Evolutionary conservation across 495 filamentous ascomycete genomes (phyloP).

Genomic region (Xylaria nigripes): DNA sequence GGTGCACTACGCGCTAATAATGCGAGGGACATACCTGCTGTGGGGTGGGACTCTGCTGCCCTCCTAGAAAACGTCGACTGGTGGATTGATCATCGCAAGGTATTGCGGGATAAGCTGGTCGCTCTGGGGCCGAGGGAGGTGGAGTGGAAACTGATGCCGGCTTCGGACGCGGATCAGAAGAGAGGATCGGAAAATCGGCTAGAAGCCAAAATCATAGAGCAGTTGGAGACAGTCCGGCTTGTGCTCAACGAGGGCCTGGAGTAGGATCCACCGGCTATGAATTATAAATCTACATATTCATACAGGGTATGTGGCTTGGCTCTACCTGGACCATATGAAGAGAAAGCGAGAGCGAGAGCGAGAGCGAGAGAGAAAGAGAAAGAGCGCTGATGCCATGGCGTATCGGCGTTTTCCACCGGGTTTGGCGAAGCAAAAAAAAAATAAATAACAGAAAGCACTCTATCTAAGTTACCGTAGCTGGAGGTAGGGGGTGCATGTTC

Average conservation of each 20-base stretch:
- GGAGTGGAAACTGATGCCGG: conserved; percentile 50
- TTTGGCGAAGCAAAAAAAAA: not conserved
- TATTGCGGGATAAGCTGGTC: conserved; percentile 59
- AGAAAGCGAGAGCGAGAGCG: not conserved
- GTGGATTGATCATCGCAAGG: conserved; percentile 53
- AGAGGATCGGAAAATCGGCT: conserved; percentile 48
- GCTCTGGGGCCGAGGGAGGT: conserved; percentile 63
- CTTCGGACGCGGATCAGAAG: conserved; percentile 25
- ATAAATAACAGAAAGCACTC: not conserved
- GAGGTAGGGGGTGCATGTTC: not conserved
- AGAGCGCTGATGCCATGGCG: conserved; percentile 3
- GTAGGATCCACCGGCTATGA: conserved; percentile 1
- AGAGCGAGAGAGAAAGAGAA: not conserved
- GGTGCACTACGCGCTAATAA: conserved; percentile 52
- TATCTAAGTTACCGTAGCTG: not conserved
- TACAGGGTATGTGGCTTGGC: not conserved
- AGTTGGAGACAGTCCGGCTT: conserved; percentile 49
- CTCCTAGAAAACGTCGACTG: conserved; percentile 74
- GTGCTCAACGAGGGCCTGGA: conserved; percentile 38
- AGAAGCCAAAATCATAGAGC: conserved; percentile 63
- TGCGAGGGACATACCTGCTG: conserved; percentile 52
- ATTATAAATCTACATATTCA: not conserved
- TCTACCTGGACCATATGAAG: not conserved
- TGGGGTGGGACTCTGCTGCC: conserved; percentile 61
- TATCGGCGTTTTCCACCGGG: conserved; percentile 2